Base-by-base conservation (phyloP, 2,329 filamentous ascomycete genomes). In the Grosmannia serpens region DNA sequence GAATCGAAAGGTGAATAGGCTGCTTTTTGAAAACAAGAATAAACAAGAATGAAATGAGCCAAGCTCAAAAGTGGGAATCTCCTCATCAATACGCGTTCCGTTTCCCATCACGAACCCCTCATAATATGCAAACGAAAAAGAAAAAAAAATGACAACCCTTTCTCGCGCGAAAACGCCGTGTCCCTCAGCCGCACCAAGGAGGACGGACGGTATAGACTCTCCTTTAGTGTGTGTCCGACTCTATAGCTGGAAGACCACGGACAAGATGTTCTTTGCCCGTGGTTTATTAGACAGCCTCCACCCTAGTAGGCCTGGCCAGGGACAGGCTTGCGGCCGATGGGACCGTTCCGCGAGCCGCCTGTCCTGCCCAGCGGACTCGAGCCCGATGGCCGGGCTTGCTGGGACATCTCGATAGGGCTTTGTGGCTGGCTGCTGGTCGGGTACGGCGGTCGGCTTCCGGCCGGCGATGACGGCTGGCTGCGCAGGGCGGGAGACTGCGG, bases 271-370 rank as follows among this genome's bases (percentile, higher is more conserved):
- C n/a, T 33, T 6, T 10, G 10, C 6, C 31, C 31, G 31, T 33
- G 31, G 31, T 5, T 22, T 6, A 22, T 7, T 3, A 24, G 8
- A 11, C 5, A 17, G 22, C 7, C 26, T 4, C 24, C 11, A 26
- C n/a, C 35, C 24, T 65, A 80, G 58, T 76, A 77, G 4, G 79
- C 78, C 67, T 81, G 79, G 41, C 78, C 78, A 7, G 80, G 78
- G 47, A 84, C 76, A 29, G 81, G 79, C 68, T 84, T 83, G 58
- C 80, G 76, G 63, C 70, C 74, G 60, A 81, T 73, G 29, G 75
- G 70, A 47, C 72, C 75, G 4, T 47, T 15, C 41, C 60, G 60
- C 55, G 55, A 71, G 70, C 56, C 72, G 70, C 3, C n/a, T 24
- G 29, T 33, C 27, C 20, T 6, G 64, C 74, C 76, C 74, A 79